phyloP scores from a whole-genome alignment of 2,329 filamentous ascomycete species.

The Ophiocordyceps camponoti-floridani region DNA sequence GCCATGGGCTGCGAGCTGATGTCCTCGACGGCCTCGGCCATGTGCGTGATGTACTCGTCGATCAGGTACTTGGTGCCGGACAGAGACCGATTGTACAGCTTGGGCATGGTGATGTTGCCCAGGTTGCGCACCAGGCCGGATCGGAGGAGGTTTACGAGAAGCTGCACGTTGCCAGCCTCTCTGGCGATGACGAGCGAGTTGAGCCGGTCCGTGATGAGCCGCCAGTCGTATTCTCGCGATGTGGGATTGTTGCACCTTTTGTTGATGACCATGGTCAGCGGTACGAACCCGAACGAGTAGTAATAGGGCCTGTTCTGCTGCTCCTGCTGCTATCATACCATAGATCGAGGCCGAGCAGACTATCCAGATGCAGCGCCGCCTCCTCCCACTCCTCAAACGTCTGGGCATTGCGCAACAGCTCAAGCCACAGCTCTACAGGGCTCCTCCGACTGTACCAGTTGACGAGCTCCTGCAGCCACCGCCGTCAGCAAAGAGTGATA shows the following conservation, averaged over 20 bases:
- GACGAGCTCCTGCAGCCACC: constrained; percentile 39
- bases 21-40: constrained; percentile 65
- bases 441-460: constrained; percentile 50
- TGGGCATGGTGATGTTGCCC: constrained; percentile 73
- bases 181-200: constrained; percentile 51
- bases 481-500: constrained; percentile 5
- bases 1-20: constrained; percentile 49
- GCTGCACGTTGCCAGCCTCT: constrained; percentile 53
- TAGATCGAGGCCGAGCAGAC: constrained; percentile 59
- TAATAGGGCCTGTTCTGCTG: background rate
- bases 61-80: constrained; percentile 81
- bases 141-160: constrained; percentile 61
- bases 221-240: constrained; percentile 71
- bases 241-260: constrained; percentile 66
- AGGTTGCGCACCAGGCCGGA: constrained; percentile 69
- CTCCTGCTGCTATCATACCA: too few relatives aligned
- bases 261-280: background rate
- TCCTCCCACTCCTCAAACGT: constrained; percentile 76
- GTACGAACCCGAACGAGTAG: background rate
- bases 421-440: constrained; percentile 45
- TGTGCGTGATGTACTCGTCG: constrained; percentile 75
- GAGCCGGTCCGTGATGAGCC: constrained; percentile 62
- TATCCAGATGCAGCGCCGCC: constrained; percentile 69
- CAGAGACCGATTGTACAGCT: constrained; percentile 70
- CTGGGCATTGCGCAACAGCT: constrained; percentile 45